A percentile compares a stretch with the other conserved stretches of the same genome.
Conservation (phyloP, 1,284 basidiomycete species). For the Moniliophthora roreri region DNA sequence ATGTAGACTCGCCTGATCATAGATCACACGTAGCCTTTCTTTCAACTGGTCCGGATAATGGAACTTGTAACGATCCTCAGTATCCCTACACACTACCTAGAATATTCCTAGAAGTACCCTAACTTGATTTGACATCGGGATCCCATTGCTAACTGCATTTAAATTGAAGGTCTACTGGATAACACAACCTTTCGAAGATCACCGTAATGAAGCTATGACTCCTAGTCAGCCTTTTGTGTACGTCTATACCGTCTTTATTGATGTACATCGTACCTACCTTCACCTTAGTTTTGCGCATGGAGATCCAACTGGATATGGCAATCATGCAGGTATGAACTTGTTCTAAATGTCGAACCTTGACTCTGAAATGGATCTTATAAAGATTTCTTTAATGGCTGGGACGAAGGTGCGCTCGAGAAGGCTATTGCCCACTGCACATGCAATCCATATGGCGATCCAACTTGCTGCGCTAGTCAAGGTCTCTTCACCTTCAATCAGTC, state of each 20-base stretch:
- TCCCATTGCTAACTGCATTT: slow-evolving; percentile 1
- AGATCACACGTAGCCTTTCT: slow-evolving; percentile 44
- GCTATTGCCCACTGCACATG: slow-evolving; percentile 45
- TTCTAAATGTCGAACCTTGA: neutral
- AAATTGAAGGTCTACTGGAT: slow-evolving; percentile 38
- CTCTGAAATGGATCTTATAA: neutral
- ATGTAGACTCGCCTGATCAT: slow-evolving; percentile 40
- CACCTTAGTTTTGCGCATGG: slow-evolving; percentile 34
- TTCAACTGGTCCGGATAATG: slow-evolving; percentile 41
- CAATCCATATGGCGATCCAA: slow-evolving; percentile 28
- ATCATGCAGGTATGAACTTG: slow-evolving; percentile 39
- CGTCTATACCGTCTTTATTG: slow-evolving; percentile 9
- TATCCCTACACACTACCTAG: slow-evolving; percentile 41
- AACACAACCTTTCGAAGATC: slow-evolving; percentile 33
- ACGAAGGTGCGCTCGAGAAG: slow-evolving; percentile 39
- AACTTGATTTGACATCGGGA: neutral
- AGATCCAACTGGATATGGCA: slow-evolving; percentile 50
- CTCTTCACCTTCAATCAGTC: slow-evolving; percentile 34
- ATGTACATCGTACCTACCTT: neutral
- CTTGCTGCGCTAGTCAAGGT: slow-evolving; percentile 36
- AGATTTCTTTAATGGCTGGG: slow-evolving; percentile 56
- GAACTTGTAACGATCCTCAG: slow-evolving; percentile 39
- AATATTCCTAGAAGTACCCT: slow-evolving; percentile 42
- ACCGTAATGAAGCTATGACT: slow-evolving; percentile 36
- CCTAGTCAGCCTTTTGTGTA: slow-evolving; percentile 46